These are phyloP conservation scores for Aspergillus saccharolyticus DNA, from an alignment of 495 filamentous ascomycete species.

Conservation along the genomic window DNA sequence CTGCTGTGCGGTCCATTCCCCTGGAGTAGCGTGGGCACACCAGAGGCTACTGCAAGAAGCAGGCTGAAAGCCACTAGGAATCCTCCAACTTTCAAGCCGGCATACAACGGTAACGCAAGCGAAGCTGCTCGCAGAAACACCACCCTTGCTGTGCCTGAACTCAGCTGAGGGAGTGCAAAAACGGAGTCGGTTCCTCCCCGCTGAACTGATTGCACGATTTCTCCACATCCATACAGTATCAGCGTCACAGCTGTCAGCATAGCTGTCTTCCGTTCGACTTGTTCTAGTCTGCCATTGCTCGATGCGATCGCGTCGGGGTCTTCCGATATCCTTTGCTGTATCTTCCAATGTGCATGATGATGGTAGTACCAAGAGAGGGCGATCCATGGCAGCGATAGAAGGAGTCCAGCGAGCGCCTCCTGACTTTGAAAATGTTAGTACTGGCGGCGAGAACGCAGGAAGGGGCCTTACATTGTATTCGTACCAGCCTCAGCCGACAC, in stretches of 20 bases:
- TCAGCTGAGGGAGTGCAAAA: conserved; percentile 17
- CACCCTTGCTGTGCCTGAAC: conserved; percentile 11
- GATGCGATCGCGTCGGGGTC: conserved; percentile 5
- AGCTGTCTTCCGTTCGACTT: conserved; percentile 7
- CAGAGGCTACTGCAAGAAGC: conserved; percentile 41
- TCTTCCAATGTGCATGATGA: conserved; percentile 23
- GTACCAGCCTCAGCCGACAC: conserved; percentile 3
- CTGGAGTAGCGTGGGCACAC: conserved; percentile 28
- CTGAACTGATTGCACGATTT: conserved; percentile 16
- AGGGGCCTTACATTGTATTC: conserved; percentile 12
- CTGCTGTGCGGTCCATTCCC: conserved; percentile 6
- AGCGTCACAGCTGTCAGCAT: conserved; percentile 21
- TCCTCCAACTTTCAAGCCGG: conserved; percentile 51
- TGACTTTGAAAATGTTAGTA: conserved; percentile 24
- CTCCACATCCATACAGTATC: conserved; percentile 26
- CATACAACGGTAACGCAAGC: conserved; percentile 53
- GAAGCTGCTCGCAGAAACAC: conserved; percentile 26
- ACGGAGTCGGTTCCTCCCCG: conserved; percentile 9
- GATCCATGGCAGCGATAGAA: conserved; percentile 39
- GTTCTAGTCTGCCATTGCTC: conserved; percentile 7
- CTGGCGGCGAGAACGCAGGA: background rate
- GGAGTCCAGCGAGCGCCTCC: conserved; percentile 28
- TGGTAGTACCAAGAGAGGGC: conserved; percentile 38
- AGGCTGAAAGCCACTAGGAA: conserved; percentile 48
- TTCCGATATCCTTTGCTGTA: background rate